Conservation (phyloP, 2,329 filamentous ascomycete genomes). For the Proliferodiscus dingleyae region DNA sequence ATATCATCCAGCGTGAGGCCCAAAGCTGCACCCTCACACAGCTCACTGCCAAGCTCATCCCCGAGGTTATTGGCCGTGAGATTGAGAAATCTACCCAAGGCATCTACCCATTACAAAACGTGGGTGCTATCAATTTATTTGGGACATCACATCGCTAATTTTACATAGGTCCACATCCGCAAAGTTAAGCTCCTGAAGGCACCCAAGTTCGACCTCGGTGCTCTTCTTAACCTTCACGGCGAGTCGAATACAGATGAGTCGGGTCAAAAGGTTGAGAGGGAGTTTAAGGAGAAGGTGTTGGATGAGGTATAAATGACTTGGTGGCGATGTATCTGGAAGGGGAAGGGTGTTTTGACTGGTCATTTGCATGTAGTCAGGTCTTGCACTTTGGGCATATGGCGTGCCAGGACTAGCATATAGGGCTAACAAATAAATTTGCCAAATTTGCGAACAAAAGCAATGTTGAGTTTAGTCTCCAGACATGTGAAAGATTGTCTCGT, state of each 20-base stretch:
- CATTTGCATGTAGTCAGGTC: slow-evolving; percentile 32
- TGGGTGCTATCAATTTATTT: slow-evolving; percentile 42
- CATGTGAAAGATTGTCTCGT: slow-evolving; percentile 6
- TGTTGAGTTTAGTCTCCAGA: background rate
- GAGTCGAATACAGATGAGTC: slow-evolving; percentile 94
- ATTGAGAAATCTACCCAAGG: slow-evolving; percentile 99
- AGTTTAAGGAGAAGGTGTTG: slow-evolving; percentile 98
- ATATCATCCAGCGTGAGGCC: slow-evolving; percentile 97
- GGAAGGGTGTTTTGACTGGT: slow-evolving; percentile 31
- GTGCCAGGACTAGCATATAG: slow-evolving; percentile 28
- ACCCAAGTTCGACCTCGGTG: slow-evolving; percentile 98
- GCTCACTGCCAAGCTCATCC: slow-evolving; percentile 97
- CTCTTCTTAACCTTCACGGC: slow-evolving; percentile 93
- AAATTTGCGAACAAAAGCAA: slow-evolving; percentile 24
- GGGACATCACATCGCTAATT: slow-evolving; percentile 32
- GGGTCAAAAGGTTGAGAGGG: slow-evolving; percentile 96
- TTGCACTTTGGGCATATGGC: slow-evolving; percentile 33
- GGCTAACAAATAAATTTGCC: slow-evolving; percentile 30
- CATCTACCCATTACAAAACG: slow-evolving; percentile 99
- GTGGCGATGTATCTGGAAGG: slow-evolving; percentile 19
- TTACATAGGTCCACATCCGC: slow-evolving; percentile 89
- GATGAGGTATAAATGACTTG: slow-evolving; percentile 73
- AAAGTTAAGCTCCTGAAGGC: slow-evolving; percentile 99
- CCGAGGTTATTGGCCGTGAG: slow-evolving; percentile 98
- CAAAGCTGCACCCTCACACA: slow-evolving; percentile 90